Evolutionary conservation across 2,329 filamentous ascomycete species (phyloP).

Genomic region (Pseudocercospora musae): DNA sequence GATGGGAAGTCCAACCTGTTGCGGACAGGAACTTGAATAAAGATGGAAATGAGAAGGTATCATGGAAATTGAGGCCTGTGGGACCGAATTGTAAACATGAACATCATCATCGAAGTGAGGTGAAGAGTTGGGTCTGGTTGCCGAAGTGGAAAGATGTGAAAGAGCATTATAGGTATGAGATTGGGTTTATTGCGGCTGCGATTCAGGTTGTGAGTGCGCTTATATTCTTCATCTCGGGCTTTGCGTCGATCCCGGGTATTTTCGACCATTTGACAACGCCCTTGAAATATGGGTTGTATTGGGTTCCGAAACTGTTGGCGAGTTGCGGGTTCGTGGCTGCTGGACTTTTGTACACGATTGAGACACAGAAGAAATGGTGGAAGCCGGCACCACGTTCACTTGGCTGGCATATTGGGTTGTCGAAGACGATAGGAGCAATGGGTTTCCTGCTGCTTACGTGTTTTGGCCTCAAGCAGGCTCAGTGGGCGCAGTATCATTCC

Average conservation of each 20-base stretch:
- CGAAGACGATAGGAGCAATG: constrained; percentile 28
- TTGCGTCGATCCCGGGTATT: constrained; percentile 31
- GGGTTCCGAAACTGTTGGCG: constrained; percentile 29
- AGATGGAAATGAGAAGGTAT: constrained; percentile 13
- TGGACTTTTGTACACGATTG: constrained; percentile 30
- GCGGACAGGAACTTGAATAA: neutral
- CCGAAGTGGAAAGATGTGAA: constrained; percentile 26
- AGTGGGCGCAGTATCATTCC: constrained; percentile 31
- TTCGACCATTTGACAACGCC: constrained; percentile 15
- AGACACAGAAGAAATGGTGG: constrained; percentile 33
- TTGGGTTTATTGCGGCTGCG: constrained; percentile 31
- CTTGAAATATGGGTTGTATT: constrained; percentile 23
- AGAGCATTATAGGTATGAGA: constrained; percentile 29
- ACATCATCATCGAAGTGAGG: constrained; percentile 8
- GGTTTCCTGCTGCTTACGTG: constrained; percentile 29
- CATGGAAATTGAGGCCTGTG: neutral
- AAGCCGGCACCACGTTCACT: constrained; percentile 23
- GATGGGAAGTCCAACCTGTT: constrained; percentile 56
- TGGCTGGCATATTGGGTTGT: constrained; percentile 31
- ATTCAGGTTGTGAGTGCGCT: constrained; percentile 27
- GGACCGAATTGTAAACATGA: constrained; percentile 3
- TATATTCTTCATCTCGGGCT: constrained; percentile 30
- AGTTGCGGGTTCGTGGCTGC: constrained; percentile 28
- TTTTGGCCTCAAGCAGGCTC: constrained; percentile 27
- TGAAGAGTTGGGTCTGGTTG: constrained; percentile 33